phyloP scores from a whole-genome alignment of 2,329 filamentous ascomycete genomes.

The Diaporthe citri region DNA sequence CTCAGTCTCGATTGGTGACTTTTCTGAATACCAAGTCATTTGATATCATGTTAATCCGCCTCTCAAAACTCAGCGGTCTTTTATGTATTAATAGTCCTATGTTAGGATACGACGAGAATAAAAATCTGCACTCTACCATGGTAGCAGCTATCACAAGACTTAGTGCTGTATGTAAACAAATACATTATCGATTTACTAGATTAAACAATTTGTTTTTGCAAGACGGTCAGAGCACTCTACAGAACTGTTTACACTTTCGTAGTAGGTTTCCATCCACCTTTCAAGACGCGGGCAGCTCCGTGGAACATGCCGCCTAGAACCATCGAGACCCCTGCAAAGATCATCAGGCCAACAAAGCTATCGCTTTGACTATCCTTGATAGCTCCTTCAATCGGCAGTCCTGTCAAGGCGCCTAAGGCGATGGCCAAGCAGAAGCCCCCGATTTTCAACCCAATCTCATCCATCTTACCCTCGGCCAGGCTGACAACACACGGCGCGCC shows the following conservation, averaged over 20 bases:
- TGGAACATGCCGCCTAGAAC: background rate
- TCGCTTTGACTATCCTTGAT: conserved; percentile 13
- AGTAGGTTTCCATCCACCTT: background rate
- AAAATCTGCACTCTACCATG: background rate
- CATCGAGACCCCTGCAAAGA: conserved; percentile 16
- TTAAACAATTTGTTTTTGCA: background rate
- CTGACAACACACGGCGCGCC: conserved; percentile 11
- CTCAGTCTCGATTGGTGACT: fast-evolving
- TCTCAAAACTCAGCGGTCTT: no score
- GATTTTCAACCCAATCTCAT: conserved; percentile 13
- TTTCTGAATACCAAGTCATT: no score
- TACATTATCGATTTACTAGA: background rate
- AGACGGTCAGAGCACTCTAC: no score
- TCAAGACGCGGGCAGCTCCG: background rate
- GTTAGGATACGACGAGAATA: no score
- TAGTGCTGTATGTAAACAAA: background rate
- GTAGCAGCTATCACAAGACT: background rate
- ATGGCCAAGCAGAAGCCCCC: conserved; percentile 16
- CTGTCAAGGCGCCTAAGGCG: conserved; percentile 3
- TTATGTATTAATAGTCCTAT: background rate
- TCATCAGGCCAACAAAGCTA: conserved; percentile 13
- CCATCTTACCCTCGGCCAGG: conserved; percentile 15
- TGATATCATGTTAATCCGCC: no score
- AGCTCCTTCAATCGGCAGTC: conserved; percentile 6
- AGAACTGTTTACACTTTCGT: background rate